Evolutionary conservation across 495 filamentous ascomycete species (phyloP).

Genomic region (Neurospora intermedia): DNA sequence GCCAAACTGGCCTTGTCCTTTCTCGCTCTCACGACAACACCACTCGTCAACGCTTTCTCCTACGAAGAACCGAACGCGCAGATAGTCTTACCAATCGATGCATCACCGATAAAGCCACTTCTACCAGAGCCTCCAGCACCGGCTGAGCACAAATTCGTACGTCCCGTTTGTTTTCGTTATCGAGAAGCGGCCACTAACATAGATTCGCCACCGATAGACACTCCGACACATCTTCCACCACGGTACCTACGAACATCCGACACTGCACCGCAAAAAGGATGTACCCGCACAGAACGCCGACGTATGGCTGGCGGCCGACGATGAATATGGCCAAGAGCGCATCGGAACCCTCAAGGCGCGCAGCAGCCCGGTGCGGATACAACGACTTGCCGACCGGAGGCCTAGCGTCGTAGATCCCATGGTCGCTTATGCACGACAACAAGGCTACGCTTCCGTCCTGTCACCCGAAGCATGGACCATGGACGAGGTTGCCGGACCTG

Average conservation of each 20-base stretch:
- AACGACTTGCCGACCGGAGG: conserved; percentile 71
- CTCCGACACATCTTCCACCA: conserved; percentile 89
- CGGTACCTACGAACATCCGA: conserved; percentile 61
- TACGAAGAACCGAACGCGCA: conserved; percentile 11
- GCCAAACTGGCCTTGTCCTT: conserved; percentile 50
- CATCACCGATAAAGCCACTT: conserved; percentile 25
- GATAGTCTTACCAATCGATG: conserved; percentile 23
- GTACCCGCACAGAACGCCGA: conserved; percentile 47
- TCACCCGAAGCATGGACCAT: conserved; percentile 68
- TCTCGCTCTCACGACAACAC: conserved; percentile 42
- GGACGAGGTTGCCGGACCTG: conserved; percentile 67
- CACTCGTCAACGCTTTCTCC: conserved; percentile 13
- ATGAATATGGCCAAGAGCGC: conserved; percentile 39
- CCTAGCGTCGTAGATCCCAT: conserved; percentile 65
- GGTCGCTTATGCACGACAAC: conserved; percentile 53
- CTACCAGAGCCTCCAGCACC: conserved; percentile 28
- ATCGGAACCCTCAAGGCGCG: conserved; percentile 39
- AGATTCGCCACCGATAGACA: conserved; percentile 37
- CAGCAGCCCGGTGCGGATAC: conserved; percentile 54
- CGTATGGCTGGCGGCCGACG: conserved; percentile 56
- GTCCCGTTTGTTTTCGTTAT: conserved; percentile 6
- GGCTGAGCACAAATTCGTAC: conserved; percentile 41
- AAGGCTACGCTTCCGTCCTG: conserved; percentile 47
- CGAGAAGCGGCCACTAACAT: background rate
- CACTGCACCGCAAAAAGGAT: conserved; percentile 65